Base-by-base conservation (phyloP, 1,284 basidiomycete species). In the Cryptococcus sp. region DNA sequence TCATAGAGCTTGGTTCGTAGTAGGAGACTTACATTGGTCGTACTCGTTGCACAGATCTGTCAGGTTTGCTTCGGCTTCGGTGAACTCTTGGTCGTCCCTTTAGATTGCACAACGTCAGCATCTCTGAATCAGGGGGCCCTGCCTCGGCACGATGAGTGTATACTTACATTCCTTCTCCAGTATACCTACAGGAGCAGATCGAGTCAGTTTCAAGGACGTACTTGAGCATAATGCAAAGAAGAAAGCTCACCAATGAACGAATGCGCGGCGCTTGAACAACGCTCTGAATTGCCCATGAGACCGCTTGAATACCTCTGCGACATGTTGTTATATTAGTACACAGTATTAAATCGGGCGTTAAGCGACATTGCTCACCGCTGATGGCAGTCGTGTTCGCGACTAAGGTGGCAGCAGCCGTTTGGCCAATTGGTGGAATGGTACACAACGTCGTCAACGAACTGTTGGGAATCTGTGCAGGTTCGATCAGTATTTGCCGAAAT, bases 331-430 rank as follows among this genome's bases (percentile, higher is more conserved):
- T 8, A 38, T 47, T 5, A 51, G 48, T 17, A 15, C 8, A 52
- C 22, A 5, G 37, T 19, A 10, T 26, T 23, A 39, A 37, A 11
- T 10, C 26, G 16, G 13, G 29, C 8, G 8, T 34, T 13, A 29
- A 45, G 19, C 3, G 17, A 23, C 15, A 46, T 10, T 38, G 58
- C 63, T n/a, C 29, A 65, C 67, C 63, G 55, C 94, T 90, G 58
- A 94, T 88, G 54, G 89, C 84, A 1, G 90, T 93, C 17, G 89
- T 90, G 77, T 95, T 95, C 40, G 87, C 83, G 29, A 95, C 82
- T 52, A 88, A 88, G 13, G 89, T 87, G 6, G 84, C 92, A 5
- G 89, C 87, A 75, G 87, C 84, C 54, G 83, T 83, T 68, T 89
- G 86, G 23, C 89, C 91, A 17, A 89, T 85, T 17, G 91, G 89